These are phyloP conservation scores for Parafenestella ontariensis DNA, from an alignment of 2,329 filamentous ascomycete species.

Conservation along the genomic window DNA sequence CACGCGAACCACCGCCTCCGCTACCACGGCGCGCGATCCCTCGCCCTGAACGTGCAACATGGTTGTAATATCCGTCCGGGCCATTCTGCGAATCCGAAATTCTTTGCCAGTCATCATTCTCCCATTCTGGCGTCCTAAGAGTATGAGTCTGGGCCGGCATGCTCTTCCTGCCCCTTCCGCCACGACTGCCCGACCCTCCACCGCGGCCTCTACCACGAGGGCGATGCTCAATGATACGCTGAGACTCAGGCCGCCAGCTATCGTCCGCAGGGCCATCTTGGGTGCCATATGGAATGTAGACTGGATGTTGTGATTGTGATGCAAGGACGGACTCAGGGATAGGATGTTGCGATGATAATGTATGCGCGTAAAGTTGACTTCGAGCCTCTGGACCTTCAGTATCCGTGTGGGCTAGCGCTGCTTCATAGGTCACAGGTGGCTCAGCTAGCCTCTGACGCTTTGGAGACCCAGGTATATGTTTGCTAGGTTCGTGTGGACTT, in stretches of 20 bases:
- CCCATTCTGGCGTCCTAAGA: slow-evolving; percentile 52
- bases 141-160: slow-evolving; percentile 36
- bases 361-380: slow-evolving; percentile 26
- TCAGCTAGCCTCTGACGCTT: slow-evolving; percentile 55
- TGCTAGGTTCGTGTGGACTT: slow-evolving; percentile 31
- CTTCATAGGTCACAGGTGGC: slow-evolving; percentile 40
- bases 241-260: slow-evolving; percentile 42
- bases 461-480: slow-evolving; percentile 48
- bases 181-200: slow-evolving; percentile 48
- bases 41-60: slow-evolving; percentile 31
- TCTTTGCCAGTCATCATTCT: slow-evolving; percentile 47
- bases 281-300: slow-evolving; percentile 36
- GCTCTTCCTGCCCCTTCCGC: slow-evolving; percentile 49
- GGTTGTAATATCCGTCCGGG: slow-evolving; percentile 48
- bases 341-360: slow-evolving; percentile 40
- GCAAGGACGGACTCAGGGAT: slow-evolving; percentile 29
- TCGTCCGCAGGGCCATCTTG: slow-evolving; percentile 40
- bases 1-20: slow-evolving; percentile 37
- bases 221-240: slow-evolving; percentile 37
- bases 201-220: slow-evolving; percentile 50
- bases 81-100: slow-evolving; percentile 43
- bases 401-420: slow-evolving; percentile 23
- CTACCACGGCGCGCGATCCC: slow-evolving; percentile 45
- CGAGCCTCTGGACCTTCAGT: slow-evolving; percentile 26
- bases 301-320: slow-evolving; percentile 31